Evolutionary conservation across 2,329 filamentous ascomycete species (phyloP).

Genomic region (Albophoma yamanashiensis): DNA sequence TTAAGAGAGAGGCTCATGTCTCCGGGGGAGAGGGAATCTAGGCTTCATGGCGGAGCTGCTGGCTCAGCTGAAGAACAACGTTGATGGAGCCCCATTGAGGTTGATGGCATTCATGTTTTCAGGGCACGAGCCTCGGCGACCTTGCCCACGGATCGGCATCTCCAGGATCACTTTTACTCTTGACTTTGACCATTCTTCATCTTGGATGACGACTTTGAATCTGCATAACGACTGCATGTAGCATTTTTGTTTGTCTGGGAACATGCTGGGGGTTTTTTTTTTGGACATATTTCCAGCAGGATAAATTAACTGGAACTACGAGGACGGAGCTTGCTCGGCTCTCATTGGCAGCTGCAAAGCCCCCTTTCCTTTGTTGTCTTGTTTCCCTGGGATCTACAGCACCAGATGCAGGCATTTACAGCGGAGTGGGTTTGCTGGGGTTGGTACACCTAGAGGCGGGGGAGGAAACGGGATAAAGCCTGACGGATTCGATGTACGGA

Average conservation of each 20-base stretch:
- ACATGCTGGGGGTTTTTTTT: background rate
- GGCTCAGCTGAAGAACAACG: constrained; percentile 1
- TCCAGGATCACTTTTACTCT: background rate
- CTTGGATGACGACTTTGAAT: background rate
- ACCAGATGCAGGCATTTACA: constrained; percentile 2
- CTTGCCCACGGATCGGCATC: background rate
- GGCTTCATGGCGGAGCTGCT: background rate
- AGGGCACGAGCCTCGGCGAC: background rate
- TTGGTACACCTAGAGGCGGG: background rate
- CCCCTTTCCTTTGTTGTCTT: background rate
- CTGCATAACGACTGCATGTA: background rate
- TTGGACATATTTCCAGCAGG: background rate
- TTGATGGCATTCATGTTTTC: background rate
- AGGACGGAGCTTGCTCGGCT: background rate
- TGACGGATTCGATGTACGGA: background rate
- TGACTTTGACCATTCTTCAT: background rate
- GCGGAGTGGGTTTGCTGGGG: background rate
- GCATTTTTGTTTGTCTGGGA: background rate
- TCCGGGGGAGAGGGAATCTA: constrained; percentile 1
- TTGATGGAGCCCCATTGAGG: background rate
- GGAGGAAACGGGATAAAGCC: background rate
- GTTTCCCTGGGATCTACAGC: constrained; percentile 4
- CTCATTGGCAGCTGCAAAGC: background rate
- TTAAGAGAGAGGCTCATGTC: constrained; percentile 4
- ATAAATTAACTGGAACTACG: background rate